Percentiles rank a stretch among this genome's conserved stretches.
These are phyloP conservation scores for Thermothielavioides terrestris DNA, from an alignment of 495 filamentous ascomycete species.

Conservation along the genomic window DNA sequence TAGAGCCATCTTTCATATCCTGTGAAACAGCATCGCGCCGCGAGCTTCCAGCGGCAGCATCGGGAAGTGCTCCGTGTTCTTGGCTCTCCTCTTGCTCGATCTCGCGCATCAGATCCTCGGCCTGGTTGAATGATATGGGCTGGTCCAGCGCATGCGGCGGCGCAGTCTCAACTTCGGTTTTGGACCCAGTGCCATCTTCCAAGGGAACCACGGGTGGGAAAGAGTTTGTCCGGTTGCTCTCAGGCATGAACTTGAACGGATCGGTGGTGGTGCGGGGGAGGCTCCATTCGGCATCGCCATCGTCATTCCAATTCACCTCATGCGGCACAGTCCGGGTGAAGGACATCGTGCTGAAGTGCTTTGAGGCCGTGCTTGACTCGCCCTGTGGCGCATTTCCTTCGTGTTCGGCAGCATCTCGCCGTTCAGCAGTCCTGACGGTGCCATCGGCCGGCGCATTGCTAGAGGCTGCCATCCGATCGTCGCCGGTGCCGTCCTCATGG, in stretches of 20 bases:
- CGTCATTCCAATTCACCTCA: slow-evolving; percentile 47
- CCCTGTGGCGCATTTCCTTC: slow-evolving; percentile 8
- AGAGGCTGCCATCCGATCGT: slow-evolving; percentile 22
- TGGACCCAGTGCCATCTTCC: slow-evolving; percentile 12
- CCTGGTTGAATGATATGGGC: slow-evolving; percentile 11
- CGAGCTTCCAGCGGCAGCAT: slow-evolving; percentile 16
- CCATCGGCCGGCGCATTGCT: slow-evolving; percentile 9
- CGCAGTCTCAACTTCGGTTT: too few relatives aligned
- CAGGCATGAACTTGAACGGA: slow-evolving; percentile 47
- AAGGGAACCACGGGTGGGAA: slow-evolving; percentile 49
- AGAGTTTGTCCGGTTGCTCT: slow-evolving; percentile 50
- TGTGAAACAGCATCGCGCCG: slow-evolving; percentile 22
- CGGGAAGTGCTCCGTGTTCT: slow-evolving; percentile 8
- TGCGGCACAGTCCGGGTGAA: slow-evolving; percentile 45
- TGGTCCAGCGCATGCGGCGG: slow-evolving; percentile 20
- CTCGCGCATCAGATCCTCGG: slow-evolving; percentile 17
- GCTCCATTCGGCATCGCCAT: slow-evolving; percentile 45
- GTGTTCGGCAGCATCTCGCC: slow-evolving; percentile 12
- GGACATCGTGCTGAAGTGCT: slow-evolving; percentile 44
- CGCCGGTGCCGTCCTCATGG: slow-evolving; percentile 22
- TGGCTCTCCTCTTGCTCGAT: slow-evolving; percentile 28
- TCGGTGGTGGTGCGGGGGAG: slow-evolving; percentile 41
- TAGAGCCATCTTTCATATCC: slow-evolving; percentile 5
- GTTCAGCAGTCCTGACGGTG: neutral
- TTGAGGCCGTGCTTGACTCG: slow-evolving; percentile 25